phyloP scores from a whole-genome alignment of 805 yeast genomes.

The Kodamaea lidongshanica region DNA sequence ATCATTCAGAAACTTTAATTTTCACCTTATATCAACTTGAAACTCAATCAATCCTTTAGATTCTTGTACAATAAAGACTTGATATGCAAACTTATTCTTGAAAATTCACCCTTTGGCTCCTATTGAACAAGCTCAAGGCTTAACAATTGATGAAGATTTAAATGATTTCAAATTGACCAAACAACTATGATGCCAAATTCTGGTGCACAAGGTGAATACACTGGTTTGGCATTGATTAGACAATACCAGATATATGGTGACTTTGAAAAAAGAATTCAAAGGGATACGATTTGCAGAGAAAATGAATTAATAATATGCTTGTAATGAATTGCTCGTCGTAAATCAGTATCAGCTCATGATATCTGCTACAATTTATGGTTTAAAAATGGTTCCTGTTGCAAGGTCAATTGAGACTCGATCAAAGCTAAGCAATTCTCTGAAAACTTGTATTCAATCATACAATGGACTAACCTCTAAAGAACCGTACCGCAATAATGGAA shows the following conservation, averaged over 20 bases:
- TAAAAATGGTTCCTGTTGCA: constrained; percentile 88
- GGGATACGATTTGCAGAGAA: too few species aligned
- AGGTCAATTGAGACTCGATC: constrained; percentile 73
- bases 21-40: constrained; percentile 76
- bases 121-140: constrained; percentile 80
- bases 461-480: constrained; percentile 98
- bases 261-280: constrained; percentile 53
- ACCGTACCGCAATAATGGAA: constrained; percentile 84
- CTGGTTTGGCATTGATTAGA: constrained; percentile 84
- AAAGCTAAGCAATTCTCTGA: constrained; percentile 68
- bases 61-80: constrained; percentile 94
- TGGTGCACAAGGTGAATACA: constrained; percentile 97
- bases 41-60: constrained; percentile 97
- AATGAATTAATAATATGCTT: too few species aligned
- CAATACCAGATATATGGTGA: constrained; percentile 74
- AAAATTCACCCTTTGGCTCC: constrained; percentile 93
- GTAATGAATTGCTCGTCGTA: constrained; percentile 85
- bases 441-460: constrained; percentile 82
- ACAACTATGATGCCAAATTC: constrained; percentile 94
- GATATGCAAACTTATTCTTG: constrained; percentile 85
- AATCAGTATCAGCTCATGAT: constrained; percentile 97
- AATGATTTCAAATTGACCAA: constrained; percentile 81
- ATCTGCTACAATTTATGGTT: constrained; percentile 96
- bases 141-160: constrained; percentile 73
- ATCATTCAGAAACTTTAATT: constrained; percentile 94